phyloP scores from a whole-genome alignment of 192 early-diverging fungal genomes.

The Backusella tarrabulga region DNA sequence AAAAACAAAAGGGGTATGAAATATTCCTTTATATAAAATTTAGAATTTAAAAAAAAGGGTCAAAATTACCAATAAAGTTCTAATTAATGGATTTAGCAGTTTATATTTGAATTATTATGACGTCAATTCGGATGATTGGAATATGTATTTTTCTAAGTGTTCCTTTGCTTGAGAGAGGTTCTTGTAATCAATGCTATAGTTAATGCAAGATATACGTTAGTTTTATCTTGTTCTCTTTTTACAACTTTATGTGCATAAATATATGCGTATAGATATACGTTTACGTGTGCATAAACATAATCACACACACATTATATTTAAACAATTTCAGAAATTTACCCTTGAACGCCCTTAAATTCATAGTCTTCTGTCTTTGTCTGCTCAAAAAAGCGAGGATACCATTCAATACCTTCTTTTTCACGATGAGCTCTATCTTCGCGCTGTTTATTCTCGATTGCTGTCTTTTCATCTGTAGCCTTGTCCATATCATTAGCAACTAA shows the following conservation, averaged over 20 bases:
- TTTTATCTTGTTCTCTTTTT: background rate
- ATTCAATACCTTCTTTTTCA: slow-evolving; percentile 50
- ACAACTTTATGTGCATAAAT: background rate
- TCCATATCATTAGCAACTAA: slow-evolving; percentile 64
- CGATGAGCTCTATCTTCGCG: slow-evolving; percentile 56
- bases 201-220: background rate
- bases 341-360: slow-evolving; percentile 39
- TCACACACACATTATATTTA: background rate
- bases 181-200: slow-evolving; percentile 10
- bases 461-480: slow-evolving; percentile 68
- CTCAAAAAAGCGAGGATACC: slow-evolving; percentile 68
- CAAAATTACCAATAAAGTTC: background rate
- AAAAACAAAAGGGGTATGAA: background rate
- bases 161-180: slow-evolving; percentile 1
- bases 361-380: slow-evolving; percentile 33
- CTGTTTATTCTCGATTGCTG: slow-evolving; percentile 72
- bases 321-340: background rate
- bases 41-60: background rate
- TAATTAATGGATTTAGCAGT: background rate
- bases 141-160: slow-evolving; percentile 3
- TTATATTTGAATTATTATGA: slow-evolving; percentile 7
- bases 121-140: background rate
- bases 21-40: background rate
- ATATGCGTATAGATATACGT: background rate
- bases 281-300: background rate